Base-by-base conservation (phyloP, 306 rosid species). In the Prunus mongolica region DNA sequence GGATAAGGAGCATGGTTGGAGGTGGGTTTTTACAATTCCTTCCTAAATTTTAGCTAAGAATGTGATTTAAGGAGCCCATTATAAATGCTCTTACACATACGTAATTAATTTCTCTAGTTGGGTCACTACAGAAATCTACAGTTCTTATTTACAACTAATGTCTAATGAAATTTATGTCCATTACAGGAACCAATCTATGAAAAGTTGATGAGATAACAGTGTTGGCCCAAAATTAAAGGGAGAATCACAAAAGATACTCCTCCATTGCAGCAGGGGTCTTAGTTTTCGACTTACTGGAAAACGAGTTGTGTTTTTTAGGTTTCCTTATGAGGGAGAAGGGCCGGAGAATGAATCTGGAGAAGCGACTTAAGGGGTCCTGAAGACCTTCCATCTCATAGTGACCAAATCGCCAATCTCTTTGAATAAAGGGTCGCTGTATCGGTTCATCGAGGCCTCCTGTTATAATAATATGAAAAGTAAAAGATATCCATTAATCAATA, bases 391-490 rank as follows among this genome's bases (percentile, higher is more conserved):
- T 92, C 90, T 92, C 84, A 71, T 95, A 95, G 83, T 87, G 92
- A 49, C 99, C 97, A 77, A 92, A 95, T 78, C 97, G 93, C 99
- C 99, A 95, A 77, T 92, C 99, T 77, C 93, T 82, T 20, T 85
- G 85, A 24, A 87, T 70, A 75, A 80, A 95, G 51, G 91, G 89
- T 74, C 97, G 87, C 82, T 87, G 85, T 77, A 83, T 65, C 28
- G 99, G 97, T 81, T 92, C 89, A 78, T 95, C 93, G 30, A 95
- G 96, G 65, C 97, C 99, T 75, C 97, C 97, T 95, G 83, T 67
- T 47, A 61, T 46, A 54, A 76, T 55, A 77, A 60, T 50, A 76
- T 73, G 77, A 57, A 74, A 5, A 65, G 65, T 20, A 28, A 47
- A 22, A 67, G 16, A 7, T 49, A 75, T 27, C 47, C 68, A 65